Evolutionary conservation across 1,139 yeast genomes (phyloP).

Genomic region (Geotrichum phurueaensis): DNA sequence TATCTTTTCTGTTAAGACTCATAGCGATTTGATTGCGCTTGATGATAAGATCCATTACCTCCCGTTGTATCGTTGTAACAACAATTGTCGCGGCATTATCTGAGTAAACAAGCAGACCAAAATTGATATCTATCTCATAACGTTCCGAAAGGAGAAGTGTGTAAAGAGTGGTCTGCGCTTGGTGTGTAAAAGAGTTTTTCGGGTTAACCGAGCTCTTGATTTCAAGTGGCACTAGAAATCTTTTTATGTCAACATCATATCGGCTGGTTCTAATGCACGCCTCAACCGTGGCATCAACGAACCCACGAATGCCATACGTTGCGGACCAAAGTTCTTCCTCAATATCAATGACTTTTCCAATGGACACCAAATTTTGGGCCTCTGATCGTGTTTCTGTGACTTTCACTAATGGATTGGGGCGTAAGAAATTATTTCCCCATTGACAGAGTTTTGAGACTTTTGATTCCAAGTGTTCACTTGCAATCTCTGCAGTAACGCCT

Average conservation of each 20-base stretch:
- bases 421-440: slow-evolving; percentile 55
- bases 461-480: slow-evolving; percentile 43
- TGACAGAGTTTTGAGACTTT: slow-evolving; percentile 54
- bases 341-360: slow-evolving; percentile 64
- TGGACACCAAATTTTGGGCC: slow-evolving; percentile 33
- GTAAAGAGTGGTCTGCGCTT: slow-evolving; percentile 85
- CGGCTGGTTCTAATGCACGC: slow-evolving; percentile 34
- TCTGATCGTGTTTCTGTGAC: slow-evolving; percentile 27
- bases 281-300: slow-evolving; percentile 80
- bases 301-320: slow-evolving; percentile 82
- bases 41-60: slow-evolving; percentile 59
- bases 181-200: slow-evolving; percentile 54
- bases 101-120: slow-evolving; percentile 70
- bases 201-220: slow-evolving; percentile 54
- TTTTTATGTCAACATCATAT: slow-evolving; percentile 31
- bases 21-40: slow-evolving; percentile 66
- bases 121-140: slow-evolving; percentile 59
- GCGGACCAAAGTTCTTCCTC: slow-evolving; percentile 95
- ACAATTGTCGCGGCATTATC: slow-evolving; percentile 52
- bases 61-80: slow-evolving; percentile 38
- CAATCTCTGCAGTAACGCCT: slow-evolving; percentile 45
- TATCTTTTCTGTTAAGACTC: slow-evolving; percentile 42
- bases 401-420: slow-evolving; percentile 24
- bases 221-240: slow-evolving; percentile 69
- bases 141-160: slow-evolving; percentile 73